Percentiles rank a stretch among this genome's conserved stretches.
These are phyloP conservation scores for Penicillium sp. DNA, from an alignment of 2,329 filamentous ascomycete species.

Conservation along the genomic window DNA sequence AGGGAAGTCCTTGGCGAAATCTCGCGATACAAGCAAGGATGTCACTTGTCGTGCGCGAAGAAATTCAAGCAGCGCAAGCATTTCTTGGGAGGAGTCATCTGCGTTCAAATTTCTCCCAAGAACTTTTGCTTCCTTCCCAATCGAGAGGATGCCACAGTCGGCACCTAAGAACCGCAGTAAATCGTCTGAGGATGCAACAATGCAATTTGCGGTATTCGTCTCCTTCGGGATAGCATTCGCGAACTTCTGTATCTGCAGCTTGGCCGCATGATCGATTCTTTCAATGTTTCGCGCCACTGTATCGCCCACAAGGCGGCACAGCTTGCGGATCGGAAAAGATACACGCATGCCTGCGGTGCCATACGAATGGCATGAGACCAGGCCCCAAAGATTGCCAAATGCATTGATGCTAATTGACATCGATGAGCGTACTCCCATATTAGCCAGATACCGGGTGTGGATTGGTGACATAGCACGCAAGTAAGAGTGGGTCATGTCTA, in stretches of 20 bases:
- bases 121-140: conserved; percentile 85
- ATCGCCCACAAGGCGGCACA: conserved; percentile 86
- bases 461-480: conserved; percentile 82
- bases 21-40: conserved; percentile 75
- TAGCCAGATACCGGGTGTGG: conserved; percentile 80
- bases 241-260: conserved; percentile 77
- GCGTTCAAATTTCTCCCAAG: conserved; percentile 69
- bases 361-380: conserved; percentile 85
- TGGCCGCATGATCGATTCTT: conserved; percentile 74
- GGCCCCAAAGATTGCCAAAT: conserved; percentile 71
- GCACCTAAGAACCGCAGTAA: conserved; percentile 81
- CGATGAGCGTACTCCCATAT: conserved; percentile 86
- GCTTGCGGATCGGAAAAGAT: conserved; percentile 85
- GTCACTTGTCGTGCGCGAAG: conserved; percentile 73
- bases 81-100: conserved; percentile 62
- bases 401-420: conserved; percentile 80
- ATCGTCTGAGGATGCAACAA: conserved; percentile 85
- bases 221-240: conserved; percentile 84
- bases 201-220: conserved; percentile 83
- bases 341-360: conserved; percentile 82
- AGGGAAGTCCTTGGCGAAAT: conserved; percentile 74
- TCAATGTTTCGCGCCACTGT: conserved; percentile 86
- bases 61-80: conserved; percentile 81
- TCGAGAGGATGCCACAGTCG: conserved; percentile 82
- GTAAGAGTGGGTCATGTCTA: conserved; percentile 83